Base-by-base conservation (phyloP, 805 yeast genomes). In the Ogataea saltuana region DNA sequence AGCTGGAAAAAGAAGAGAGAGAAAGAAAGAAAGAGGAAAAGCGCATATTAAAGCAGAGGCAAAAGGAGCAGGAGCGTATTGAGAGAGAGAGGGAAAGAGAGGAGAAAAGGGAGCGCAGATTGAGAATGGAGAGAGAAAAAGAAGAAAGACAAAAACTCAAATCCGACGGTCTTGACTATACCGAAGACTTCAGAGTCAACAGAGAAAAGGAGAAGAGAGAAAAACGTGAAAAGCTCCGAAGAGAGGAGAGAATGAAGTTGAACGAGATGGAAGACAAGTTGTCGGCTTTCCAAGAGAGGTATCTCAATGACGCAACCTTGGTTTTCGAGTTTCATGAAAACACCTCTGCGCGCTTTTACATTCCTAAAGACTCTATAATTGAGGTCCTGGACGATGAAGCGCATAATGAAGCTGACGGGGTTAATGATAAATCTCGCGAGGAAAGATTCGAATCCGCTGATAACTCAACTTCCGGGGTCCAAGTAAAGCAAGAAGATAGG, bases 301-400 rank as follows among this genome's bases (percentile, higher is more conserved):
- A 85, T 54, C 67, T 78, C 17, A 61, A 75, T 27, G 78, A 79
- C 53, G 88, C 95, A 0, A 84, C 87, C 41, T 60, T 93, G 29
- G 82, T 89, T 5, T 82, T 91, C 61, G 99, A 93, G 62, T 91
- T 81, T 65, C 75, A 75, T 20, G 98, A 93, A 54, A 83, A 81
- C 59, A 78, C 93, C 0, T 74, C 82, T 34, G 82, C 82, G 6
- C 74, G 98, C 45, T 91, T 76, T 55, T 67, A 75, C 45, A 59
- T 91, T 0, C 97, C 98, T 0, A 81, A 81, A 50, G 78, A 88
- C 49, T 76, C 95, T 1, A 75, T 91, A 3, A 68, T 85, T 45
- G 97, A 90, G 64, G 68, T 76, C 1, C 32, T 66, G 29, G 38
- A 34, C 1, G 66, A 55, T 1, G 66, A 61, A 21, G 67, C 61